These are phyloP conservation scores for Cicer chorassanicum DNA, from an alignment of 306 rosid species.

Conservation along the genomic window DNA sequence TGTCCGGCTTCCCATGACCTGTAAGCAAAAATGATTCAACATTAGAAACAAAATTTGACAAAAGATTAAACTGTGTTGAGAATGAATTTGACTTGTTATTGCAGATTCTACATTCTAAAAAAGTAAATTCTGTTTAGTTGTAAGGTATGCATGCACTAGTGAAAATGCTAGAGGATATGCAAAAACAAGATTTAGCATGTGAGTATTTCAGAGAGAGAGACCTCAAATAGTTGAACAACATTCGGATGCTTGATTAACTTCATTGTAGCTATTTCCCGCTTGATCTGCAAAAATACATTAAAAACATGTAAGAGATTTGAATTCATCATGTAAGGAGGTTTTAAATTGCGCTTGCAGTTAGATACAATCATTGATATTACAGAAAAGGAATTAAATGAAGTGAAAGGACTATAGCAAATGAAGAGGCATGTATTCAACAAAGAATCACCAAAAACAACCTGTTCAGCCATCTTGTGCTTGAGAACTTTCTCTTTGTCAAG, in stretches of 20 bases:
- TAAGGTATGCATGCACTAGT: background rate
- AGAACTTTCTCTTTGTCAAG: constrained; percentile 98
- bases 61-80: background rate
- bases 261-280: constrained; percentile 93
- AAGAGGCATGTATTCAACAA: too few relatives aligned
- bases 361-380: background rate
- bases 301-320: constrained; percentile 26
- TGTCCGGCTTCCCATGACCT: constrained; percentile 97
- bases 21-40: constrained; percentile 40
- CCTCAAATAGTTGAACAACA: constrained; percentile 88
- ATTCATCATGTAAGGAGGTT: background rate
- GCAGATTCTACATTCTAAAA: too few relatives aligned
- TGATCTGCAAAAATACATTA: constrained; percentile 64
- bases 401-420: background rate
- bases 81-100: too few relatives aligned
- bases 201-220: constrained; percentile 22
- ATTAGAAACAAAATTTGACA: constrained; percentile 30
- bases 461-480: constrained; percentile 98
- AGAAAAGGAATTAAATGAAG: constrained; percentile 3
- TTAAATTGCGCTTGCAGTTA: background rate
- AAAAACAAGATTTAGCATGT: background rate
- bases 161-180: background rate
- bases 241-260: constrained; percentile 96
- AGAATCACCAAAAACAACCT: constrained; percentile 61
- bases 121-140: background rate